A percentile compares a stretch with the other conserved stretches of the same genome.
Evolutionary conservation across 108 stramenopile genomes (phyloP).

Genomic region (Asterionellopsis glacialis): DNA sequence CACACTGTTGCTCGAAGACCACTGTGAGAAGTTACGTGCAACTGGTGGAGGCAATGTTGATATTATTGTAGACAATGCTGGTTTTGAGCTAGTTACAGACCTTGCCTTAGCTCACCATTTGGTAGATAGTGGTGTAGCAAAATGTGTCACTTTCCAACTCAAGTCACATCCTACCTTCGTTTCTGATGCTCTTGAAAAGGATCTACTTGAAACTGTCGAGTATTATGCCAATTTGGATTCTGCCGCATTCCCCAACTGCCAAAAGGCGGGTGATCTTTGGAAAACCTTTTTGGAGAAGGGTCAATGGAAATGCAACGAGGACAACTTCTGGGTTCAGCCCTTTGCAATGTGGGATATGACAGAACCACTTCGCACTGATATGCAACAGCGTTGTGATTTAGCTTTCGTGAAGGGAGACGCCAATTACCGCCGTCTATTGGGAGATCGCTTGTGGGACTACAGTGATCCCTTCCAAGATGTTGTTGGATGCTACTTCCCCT

Average conservation of each 20-base stretch:
- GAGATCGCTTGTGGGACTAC: slow-evolving; percentile 86
- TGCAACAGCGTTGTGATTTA: slow-evolving; percentile 64
- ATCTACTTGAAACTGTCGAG: slow-evolving; percentile 77
- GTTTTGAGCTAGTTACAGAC: slow-evolving; percentile 94
- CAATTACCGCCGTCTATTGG: slow-evolving; percentile 91
- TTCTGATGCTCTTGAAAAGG: slow-evolving; percentile 90
- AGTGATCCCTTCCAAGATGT: slow-evolving; percentile 86
- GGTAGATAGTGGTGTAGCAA: slow-evolving; percentile 71
- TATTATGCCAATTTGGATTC: slow-evolving; percentile 54
- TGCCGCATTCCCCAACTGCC: slow-evolving; percentile 41
- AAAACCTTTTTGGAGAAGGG: slow-evolving; percentile 56
- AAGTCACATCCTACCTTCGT: slow-evolving; percentile 98
- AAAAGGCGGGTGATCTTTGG: slow-evolving; percentile 78
- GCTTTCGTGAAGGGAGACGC: slow-evolving; percentile 97
- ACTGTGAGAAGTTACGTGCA: slow-evolving; percentile 46
- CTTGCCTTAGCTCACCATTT: slow-evolving; percentile 88
- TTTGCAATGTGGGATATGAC: slow-evolving; percentile 93
- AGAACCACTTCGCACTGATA: slow-evolving; percentile 49
- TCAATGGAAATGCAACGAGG: slow-evolving; percentile 83
- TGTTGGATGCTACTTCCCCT: slow-evolving; percentile 88
- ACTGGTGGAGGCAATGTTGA: slow-evolving; percentile 81
- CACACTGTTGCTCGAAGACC: slow-evolving; percentile 43
- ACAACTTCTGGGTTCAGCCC: slow-evolving; percentile 92
- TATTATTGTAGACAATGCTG: slow-evolving; percentile 97
- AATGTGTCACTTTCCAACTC: slow-evolving; percentile 80